Base-by-base conservation (phyloP, 1,139 yeast genomes). In the Taphrina flavorubra region DNA sequence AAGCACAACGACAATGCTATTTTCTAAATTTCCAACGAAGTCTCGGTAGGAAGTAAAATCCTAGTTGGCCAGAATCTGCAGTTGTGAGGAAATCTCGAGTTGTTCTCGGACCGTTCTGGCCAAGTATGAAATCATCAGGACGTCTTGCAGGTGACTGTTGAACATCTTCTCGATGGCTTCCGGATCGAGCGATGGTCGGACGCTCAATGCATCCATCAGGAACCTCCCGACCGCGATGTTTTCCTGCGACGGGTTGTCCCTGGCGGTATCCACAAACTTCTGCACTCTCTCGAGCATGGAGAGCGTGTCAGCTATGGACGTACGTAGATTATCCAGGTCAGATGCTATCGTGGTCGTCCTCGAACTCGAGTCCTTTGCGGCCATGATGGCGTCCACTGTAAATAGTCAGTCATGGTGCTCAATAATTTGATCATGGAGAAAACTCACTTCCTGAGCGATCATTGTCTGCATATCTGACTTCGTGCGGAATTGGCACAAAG, bases 21-120 rank as follows among this genome's bases (percentile, higher is more conserved):
- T 2, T 25, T 25, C 2, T 10, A 49, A 7, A 4, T 25, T 2
- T 25, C 4, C 36, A 18, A 20, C 16, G 36, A 18, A 20, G 16
- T 11, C 55, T 2, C 34, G 55, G 36, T 25, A 36, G 20, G 36
- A 49, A 3, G 3, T 49, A 44, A 16, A 44, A 11, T 39, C n/a
- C 49, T 40, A 37, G 37, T 56, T 37, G 14, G 60, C 58, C 36
- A 70, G 58, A 51, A 68, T 51, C 18, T 57, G 62, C 51, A 68
- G 51, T 58, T 68, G 69, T 18, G 66, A 53, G 60, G 68, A 58
- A 47, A 70, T 58, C 49, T 72, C 74, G 65, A 73, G 64, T 67
- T 91, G 97, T 73, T 92, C 90, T 81, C 89, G 89, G 74, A 91
- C 87, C 67, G 95, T 90, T 76, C 88, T 87, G 71, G 96, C 89